These are phyloP conservation scores for Trypanosoma platydactyli DNA, from an alignment of 208 protist genomes.

Conservation along the genomic window DNA sequence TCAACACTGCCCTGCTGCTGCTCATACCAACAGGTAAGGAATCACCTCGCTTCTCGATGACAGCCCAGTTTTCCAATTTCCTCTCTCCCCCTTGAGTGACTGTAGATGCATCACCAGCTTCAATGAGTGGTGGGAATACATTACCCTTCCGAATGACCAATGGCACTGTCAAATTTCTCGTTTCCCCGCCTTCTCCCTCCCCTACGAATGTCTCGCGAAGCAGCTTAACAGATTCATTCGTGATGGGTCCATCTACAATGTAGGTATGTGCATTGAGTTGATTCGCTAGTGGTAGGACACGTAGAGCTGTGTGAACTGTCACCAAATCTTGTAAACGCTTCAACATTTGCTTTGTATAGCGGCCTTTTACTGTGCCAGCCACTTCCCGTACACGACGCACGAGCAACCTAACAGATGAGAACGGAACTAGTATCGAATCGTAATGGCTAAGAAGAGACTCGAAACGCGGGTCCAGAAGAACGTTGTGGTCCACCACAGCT, in stretches of 20 bases:
- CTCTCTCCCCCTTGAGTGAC: not conserved
- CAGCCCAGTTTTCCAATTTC: not conserved
- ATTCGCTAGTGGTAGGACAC: slow-evolving; percentile 73
- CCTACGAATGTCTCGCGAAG: slow-evolving; percentile 45
- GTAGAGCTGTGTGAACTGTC: slow-evolving; percentile 43
- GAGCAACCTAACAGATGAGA: slow-evolving; percentile 64
- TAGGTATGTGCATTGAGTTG: slow-evolving; percentile 81
- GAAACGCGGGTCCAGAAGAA: slow-evolving; percentile 73
- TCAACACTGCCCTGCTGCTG: slow-evolving; percentile 24
- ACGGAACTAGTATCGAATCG: slow-evolving; percentile 83
- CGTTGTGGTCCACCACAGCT: slow-evolving; percentile 87
- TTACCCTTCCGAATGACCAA: slow-evolving; percentile 25
- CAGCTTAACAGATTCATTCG: slow-evolving; percentile 43
- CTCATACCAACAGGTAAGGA: not conserved
- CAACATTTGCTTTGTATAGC: slow-evolving; percentile 53
- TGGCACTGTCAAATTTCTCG: slow-evolving; percentile 1
- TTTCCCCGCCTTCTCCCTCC: not conserved
- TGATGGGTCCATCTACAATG: slow-evolving; percentile 54
- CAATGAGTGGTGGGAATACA: not conserved
- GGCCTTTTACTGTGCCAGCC: slow-evolving; percentile 43
- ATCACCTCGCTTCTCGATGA: not conserved
- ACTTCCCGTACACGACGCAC: slow-evolving; percentile 64
- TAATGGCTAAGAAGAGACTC: slow-evolving; percentile 83
- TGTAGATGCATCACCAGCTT: not conserved
- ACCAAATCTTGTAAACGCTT: slow-evolving; percentile 45